Conservation (phyloP, 768 basidiomycete genomes). For the Boletus vinaceobasis region DNA sequence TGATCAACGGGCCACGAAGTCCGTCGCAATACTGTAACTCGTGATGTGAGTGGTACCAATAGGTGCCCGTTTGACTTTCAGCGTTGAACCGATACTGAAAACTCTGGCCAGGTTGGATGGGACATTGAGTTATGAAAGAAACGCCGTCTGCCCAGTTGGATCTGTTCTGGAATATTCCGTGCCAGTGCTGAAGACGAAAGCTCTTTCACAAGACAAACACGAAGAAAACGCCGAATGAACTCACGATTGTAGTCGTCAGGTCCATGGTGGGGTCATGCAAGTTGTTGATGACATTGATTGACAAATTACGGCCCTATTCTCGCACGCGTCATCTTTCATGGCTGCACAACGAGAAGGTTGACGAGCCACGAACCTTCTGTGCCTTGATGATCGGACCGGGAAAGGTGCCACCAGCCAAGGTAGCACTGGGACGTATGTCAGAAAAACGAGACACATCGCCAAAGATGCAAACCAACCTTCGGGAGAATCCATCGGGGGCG, state of each 20-base stretch:
- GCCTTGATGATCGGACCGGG: constrained; percentile 48
- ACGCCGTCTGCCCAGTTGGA: constrained; percentile 39
- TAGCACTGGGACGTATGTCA: constrained; percentile 29
- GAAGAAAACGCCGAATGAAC: constrained; percentile 5
- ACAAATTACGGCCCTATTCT: constrained; percentile 33
- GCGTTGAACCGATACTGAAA: constrained; percentile 43
- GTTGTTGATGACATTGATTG: constrained; percentile 36
- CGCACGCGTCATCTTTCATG: not conserved
- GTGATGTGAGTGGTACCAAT: constrained; percentile 48
- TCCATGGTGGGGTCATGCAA: constrained; percentile 34
- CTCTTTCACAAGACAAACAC: not conserved
- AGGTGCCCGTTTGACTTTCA: constrained; percentile 41
- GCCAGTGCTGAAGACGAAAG: constrained; percentile 31
- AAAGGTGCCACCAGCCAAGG: constrained; percentile 44
- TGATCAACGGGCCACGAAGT: constrained; percentile 39
- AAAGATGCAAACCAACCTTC: constrained; percentile 29
- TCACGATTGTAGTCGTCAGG: constrained; percentile 34
- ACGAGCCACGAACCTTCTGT: constrained; percentile 33
- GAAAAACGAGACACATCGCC: not conserved
- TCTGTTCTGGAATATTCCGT: constrained; percentile 33
- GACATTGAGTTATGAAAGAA: constrained; percentile 45
- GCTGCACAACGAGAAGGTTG: not conserved
- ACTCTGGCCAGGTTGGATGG: constrained; percentile 36
- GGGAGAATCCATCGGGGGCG: constrained; percentile 48
- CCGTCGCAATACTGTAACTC: constrained; percentile 41